A percentile compares a stretch with the other conserved stretches of the same genome.
Evolutionary conservation across 441 rosid genomes (phyloP).

Genomic region (Breynia disticha): DNA sequence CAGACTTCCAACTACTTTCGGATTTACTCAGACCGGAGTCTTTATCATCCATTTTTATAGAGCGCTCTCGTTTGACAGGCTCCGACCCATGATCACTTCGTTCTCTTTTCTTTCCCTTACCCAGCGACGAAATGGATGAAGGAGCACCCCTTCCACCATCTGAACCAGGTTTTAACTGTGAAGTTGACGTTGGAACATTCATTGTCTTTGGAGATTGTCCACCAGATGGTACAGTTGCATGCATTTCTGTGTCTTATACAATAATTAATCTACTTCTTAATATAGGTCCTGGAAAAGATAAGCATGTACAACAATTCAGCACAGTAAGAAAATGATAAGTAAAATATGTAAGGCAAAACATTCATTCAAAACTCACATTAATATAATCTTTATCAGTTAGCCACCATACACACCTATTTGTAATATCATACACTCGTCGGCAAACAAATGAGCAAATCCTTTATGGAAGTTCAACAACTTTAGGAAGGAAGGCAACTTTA

Average conservation of each 20-base stretch:
- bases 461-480: conserved; percentile 69
- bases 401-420: conserved; percentile 78
- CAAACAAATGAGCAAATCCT: conserved; percentile 80
- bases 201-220: conserved; percentile 79
- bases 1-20: conserved; percentile 55
- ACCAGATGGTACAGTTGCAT: conserved; percentile 63
- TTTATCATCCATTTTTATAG: conserved; percentile 49
- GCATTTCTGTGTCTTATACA: conserved; percentile 72
- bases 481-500: conserved; percentile 77
- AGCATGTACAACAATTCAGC: conserved; percentile 10
- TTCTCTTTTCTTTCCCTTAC: conserved; percentile 92
- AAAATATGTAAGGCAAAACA: neutral
- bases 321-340: neutral
- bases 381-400: conserved; percentile 80
- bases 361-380: conserved; percentile 38
- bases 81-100: conserved; percentile 71
- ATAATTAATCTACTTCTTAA: conserved; percentile 72
- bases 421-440: conserved; percentile 74
- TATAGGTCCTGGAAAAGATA: conserved; percentile 47
- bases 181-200: conserved; percentile 66
- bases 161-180: conserved; percentile 55
- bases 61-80: conserved; percentile 63
- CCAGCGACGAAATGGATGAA: conserved; percentile 56
- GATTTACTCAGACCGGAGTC: conserved; percentile 42
- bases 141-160: conserved; percentile 50